Base-by-base conservation (phyloP, 257 asterid genomes). In the Leonotis leonurus region DNA sequence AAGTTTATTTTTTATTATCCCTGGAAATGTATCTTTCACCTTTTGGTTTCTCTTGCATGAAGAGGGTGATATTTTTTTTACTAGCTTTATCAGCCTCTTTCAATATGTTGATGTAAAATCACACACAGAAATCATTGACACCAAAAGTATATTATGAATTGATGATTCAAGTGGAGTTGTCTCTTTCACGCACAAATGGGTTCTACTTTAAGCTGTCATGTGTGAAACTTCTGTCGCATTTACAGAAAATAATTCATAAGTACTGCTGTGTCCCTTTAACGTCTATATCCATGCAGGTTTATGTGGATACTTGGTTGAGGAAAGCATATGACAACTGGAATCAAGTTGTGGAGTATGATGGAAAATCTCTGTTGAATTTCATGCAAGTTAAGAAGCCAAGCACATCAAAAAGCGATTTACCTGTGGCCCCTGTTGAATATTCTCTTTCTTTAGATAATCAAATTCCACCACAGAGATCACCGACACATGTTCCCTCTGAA, bases 271-370 rank as follows among this genome's bases (percentile, higher is more conserved):
- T 30, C 8, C 6, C 48, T 41, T 22, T 70, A 26, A 27, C 17
- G 3, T 64, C 32, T 52, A 39, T 51, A 5, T 54, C 14, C 37
- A 12, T 58, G 66, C 69, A 92, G 99, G 89, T 84, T 37, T 83
- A 78, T 66, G 96, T 92, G 64, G 97, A 92, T 81, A 69, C 82
- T 40, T 83, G 87, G 90, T 84, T 92, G 68, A 89, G 89, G 74
- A 92, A 86, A 73, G 99, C 99, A 62, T 92, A 89, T 55, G 99
- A 86, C 26, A 86, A 86, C 49, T 92, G 99, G 99, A 73, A 56
- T 75, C 86, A 86, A 78, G 96, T 89, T 55, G 83, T 92, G 37
- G 99, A 89, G 77, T 92, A 92, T 70, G 99, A 92, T 68, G 99
- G 96, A 8, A 92, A 86, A 66, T 77, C 99, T 24, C 86, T 92